A percentile compares a stretch with the other conserved stretches of the same genome.
Conservation (phyloP, 345 rosid species). For the Pistacia atlantica region DNA sequence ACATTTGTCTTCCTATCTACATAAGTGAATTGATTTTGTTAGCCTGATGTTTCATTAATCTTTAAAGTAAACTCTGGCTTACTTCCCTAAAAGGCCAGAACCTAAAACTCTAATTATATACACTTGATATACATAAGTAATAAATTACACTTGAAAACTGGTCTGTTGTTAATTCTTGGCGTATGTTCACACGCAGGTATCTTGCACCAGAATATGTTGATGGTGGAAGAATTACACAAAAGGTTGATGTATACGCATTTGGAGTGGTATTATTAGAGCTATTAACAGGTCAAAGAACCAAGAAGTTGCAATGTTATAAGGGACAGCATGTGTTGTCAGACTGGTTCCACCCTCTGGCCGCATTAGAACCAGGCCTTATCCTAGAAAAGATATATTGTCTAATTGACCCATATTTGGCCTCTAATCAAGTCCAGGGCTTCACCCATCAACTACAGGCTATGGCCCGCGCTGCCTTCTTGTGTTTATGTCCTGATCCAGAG, state of each 20-base stretch:
- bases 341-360: conserved; percentile 48
- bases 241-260: conserved; percentile 67
- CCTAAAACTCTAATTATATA: neutral
- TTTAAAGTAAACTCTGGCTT: neutral
- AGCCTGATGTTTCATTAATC: neutral
- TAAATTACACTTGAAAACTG: neutral
- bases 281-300: conserved; percentile 55
- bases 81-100: neutral
- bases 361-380: conserved; percentile 36
- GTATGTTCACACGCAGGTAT: conserved; percentile 41
- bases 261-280: conserved; percentile 69
- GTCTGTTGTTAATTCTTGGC: neutral
- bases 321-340: conserved; percentile 42
- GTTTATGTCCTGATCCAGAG: conserved; percentile 54
- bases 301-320: conserved; percentile 40
- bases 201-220: conserved; percentile 65
- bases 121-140: neutral
- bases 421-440: conserved; percentile 29
- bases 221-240: conserved; percentile 49
- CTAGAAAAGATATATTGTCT: conserved; percentile 29
- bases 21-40: neutral
- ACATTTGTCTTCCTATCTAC: too few relatives aligned
- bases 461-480: conserved; percentile 46
- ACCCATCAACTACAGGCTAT: conserved; percentile 48
- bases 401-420: conserved; percentile 46